Percentiles rank a stretch among this genome's conserved stretches.
phyloP scores from a whole-genome alignment of 2,329 filamentous ascomycete genomes.

The Sporothrix mexicana region DNA sequence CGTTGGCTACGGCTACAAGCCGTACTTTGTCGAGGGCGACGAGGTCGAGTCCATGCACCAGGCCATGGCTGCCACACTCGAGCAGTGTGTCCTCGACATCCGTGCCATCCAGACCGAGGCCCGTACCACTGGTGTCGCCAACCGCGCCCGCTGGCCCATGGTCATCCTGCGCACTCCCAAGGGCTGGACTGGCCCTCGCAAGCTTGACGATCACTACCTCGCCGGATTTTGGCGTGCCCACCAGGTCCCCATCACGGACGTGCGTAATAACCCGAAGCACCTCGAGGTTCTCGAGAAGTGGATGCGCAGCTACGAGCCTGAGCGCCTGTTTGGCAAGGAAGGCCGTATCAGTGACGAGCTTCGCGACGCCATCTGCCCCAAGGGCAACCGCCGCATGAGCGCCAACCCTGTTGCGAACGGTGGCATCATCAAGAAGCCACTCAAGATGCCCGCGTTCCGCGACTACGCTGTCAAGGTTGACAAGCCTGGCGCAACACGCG shows the following conservation, averaged over 20 bases:
- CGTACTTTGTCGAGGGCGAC: constrained; percentile 80
- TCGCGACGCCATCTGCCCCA: constrained; percentile 66
- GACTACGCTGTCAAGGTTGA: constrained; percentile 69
- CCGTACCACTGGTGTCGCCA: constrained; percentile 70
- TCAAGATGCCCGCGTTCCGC: constrained; percentile 72
- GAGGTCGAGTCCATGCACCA: constrained; percentile 79
- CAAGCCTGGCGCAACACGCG: constrained; percentile 61
- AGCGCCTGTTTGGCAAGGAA: constrained; percentile 69
- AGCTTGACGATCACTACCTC: constrained; percentile 71
- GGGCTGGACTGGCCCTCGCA: constrained; percentile 78
- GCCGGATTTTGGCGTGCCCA: constrained; percentile 81
- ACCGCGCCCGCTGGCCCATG: constrained; percentile 79
- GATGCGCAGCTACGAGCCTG: constrained; percentile 78
- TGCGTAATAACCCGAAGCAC: constrained; percentile 67
- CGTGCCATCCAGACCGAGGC: constrained; percentile 71
- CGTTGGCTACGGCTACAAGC: constrained; percentile 76
- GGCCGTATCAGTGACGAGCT: constrained; percentile 69
- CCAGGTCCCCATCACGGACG: constrained; percentile 77
- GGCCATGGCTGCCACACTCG: constrained; percentile 78
- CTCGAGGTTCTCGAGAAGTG: constrained; percentile 73
- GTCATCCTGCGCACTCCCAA: constrained; percentile 78
- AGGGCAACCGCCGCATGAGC: constrained; percentile 72
- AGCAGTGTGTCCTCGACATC: constrained; percentile 74
- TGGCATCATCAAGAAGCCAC: constrained; percentile 68
- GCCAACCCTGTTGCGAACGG: constrained; percentile 79